A percentile compares a stretch with the other conserved stretches of the same genome.
Conservation (phyloP, 805 yeast species). For the Metahyphopichia silvanorum region DNA sequence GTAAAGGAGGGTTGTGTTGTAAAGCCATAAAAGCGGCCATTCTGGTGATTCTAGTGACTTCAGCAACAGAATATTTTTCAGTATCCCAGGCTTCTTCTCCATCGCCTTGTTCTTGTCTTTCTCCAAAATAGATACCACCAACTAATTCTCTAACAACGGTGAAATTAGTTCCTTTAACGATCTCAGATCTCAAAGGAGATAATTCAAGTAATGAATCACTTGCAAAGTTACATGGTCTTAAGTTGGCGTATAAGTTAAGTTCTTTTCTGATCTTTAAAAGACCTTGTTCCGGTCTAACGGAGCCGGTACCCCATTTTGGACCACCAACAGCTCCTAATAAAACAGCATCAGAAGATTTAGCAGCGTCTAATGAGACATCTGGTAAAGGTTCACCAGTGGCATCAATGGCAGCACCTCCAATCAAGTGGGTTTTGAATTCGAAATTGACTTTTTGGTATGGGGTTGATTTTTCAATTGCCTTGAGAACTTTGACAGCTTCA, state of each 20-base stretch:
- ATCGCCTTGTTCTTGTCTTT: conserved; percentile 76
- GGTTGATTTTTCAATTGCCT: conserved; percentile 60
- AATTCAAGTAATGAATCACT: conserved; percentile 78
- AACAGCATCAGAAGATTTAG: conserved; percentile 91
- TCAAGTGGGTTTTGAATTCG: conserved; percentile 76
- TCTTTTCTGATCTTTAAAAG: conserved; percentile 91
- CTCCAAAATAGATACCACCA: conserved; percentile 98
- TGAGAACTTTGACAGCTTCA: conserved; percentile 89
- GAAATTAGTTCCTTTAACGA: conserved; percentile 88
- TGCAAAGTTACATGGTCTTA: conserved; percentile 94
- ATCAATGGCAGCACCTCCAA: conserved; percentile 98
- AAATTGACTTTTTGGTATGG: conserved; percentile 51
- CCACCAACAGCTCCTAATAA: conserved; percentile 98
- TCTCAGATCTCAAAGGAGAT: conserved; percentile 82
- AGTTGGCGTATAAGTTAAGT: conserved; percentile 88
- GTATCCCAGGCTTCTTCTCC: conserved; percentile 86
- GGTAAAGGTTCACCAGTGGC: conserved; percentile 93
- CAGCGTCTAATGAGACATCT: conserved; percentile 75
- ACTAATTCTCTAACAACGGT: conserved; percentile 94
- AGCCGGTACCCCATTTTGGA: conserved; percentile 98
- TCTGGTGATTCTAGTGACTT: conserved; percentile 92
- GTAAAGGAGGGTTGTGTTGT: conserved; percentile 90
- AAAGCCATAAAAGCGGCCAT: conserved; percentile 98
- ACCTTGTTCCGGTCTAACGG: conserved; percentile 97
- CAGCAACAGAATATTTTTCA: conserved; percentile 86